Percentiles rank a stretch among this genome's conserved stretches.
These are phyloP conservation scores for Micromonas pusilla DNA, from an alignment of 139 green algal species.

Conservation along the genomic window DNA sequence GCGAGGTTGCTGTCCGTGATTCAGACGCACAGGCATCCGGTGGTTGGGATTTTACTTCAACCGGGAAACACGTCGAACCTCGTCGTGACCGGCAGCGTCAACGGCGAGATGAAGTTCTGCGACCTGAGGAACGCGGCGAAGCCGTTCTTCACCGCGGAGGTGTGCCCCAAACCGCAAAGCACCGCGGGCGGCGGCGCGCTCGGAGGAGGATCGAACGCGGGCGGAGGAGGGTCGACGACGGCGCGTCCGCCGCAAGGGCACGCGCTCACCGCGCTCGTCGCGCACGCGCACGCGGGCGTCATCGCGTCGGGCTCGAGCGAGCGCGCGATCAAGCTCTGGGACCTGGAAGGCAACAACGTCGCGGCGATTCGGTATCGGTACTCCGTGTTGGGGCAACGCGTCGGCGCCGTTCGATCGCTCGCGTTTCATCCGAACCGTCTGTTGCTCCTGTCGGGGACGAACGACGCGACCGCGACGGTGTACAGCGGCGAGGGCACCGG, in stretches of 20 bases:
- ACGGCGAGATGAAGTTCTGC: constrained; percentile 66
- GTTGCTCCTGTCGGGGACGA: constrained; percentile 60
- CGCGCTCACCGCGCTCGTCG: constrained; percentile 59
- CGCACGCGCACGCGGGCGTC: constrained; percentile 67
- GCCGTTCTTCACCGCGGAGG: constrained; percentile 54
- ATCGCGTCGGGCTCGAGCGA: constrained; percentile 63
- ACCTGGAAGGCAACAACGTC: constrained; percentile 26
- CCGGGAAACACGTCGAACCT: constrained; percentile 47
- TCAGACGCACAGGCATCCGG: constrained; percentile 7
- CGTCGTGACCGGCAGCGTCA: constrained; percentile 46
- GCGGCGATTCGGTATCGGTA: constrained; percentile 56
- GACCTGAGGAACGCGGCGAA: constrained; percentile 57
- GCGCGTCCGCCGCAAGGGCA: constrained; percentile 47
- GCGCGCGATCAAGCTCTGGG: constrained; percentile 73
- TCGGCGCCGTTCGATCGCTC: constrained; percentile 67
- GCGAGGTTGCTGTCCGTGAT: constrained; percentile 17
- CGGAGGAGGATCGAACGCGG: neutral
- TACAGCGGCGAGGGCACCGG: constrained; percentile 24
- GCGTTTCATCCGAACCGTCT: constrained; percentile 78
- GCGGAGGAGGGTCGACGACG: neutral
- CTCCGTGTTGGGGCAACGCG: constrained; percentile 50
- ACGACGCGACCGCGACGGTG: constrained; percentile 33
- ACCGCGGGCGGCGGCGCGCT: neutral
- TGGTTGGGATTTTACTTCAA: constrained; percentile 53
- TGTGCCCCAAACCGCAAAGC: neutral